These are phyloP conservation scores for Vigna trinervia DNA, from an alignment of 306 rosid genomes.

Conservation along the genomic window DNA sequence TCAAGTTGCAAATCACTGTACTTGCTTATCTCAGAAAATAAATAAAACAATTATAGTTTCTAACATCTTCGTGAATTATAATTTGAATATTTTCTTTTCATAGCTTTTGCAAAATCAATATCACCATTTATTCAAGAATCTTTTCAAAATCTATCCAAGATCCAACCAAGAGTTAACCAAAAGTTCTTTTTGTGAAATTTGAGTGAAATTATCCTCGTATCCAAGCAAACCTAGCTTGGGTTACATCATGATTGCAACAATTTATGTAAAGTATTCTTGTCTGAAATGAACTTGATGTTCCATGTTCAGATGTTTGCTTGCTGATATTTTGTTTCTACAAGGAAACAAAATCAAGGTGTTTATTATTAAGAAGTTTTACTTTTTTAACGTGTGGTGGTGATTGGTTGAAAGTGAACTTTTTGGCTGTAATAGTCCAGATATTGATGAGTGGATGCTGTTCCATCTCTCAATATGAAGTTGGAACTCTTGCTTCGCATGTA, in stretches of 20 bases:
- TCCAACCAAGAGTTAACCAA: too few species aligned
- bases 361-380: not conserved
- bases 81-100: too few species aligned
- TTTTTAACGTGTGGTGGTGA: not conserved
- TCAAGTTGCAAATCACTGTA: too few species aligned
- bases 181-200: too few species aligned
- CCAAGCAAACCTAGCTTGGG: too few species aligned
- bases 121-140: too few species aligned
- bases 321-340: not conserved
- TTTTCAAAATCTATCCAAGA: too few species aligned
- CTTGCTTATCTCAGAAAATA: too few species aligned
- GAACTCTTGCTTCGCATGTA: constrained; percentile 18
- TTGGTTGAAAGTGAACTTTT: not conserved
- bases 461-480: constrained; percentile 22
- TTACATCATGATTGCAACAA: not conserved
- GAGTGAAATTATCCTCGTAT: too few species aligned
- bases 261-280: not conserved
- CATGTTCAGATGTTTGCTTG: constrained; percentile 13
- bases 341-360: not conserved
- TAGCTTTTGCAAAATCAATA: too few species aligned
- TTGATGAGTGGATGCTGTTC: constrained; percentile 13
- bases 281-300: constrained; percentile 2
- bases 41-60: too few species aligned
- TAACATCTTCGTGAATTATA: too few species aligned
- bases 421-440: not conserved